Percentiles rank a stretch among this genome's conserved stretches.
Conservation (phyloP, 139 green algal genomes). For the Nannochloris sp. region DNA sequence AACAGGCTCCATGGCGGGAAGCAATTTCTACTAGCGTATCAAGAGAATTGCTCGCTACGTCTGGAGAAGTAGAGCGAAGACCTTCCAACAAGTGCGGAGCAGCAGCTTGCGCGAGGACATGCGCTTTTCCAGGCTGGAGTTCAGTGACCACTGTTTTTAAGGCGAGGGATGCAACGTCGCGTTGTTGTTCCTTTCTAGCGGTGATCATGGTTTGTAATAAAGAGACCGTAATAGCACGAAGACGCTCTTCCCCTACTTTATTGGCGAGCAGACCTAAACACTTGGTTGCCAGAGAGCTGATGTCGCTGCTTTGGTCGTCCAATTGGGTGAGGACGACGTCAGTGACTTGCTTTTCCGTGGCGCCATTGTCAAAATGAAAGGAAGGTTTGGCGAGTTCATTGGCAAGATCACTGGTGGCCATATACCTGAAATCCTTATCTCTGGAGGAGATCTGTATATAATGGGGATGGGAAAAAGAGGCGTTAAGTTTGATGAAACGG, state of each 20-base stretch:
- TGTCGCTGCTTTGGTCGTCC: slow-evolving; percentile 81
- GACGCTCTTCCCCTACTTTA: slow-evolving; percentile 50
- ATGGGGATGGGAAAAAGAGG: background rate
- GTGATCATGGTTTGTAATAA: slow-evolving; percentile 62
- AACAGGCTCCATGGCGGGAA: background rate
- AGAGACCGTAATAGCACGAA: slow-evolving; percentile 47
- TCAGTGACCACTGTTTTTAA: slow-evolving; percentile 75
- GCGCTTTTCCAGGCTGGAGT: background rate
- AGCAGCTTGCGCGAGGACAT: slow-evolving; percentile 2
- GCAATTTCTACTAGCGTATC: slow-evolving; percentile 22
- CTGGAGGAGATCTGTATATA: slow-evolving; percentile 30
- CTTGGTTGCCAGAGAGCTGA: slow-evolving; percentile 81
- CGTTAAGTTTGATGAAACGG: background rate
- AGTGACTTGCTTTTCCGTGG: slow-evolving; percentile 59
- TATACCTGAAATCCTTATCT: slow-evolving; percentile 70
- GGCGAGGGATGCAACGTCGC: slow-evolving; percentile 73
- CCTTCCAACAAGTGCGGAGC: slow-evolving; percentile 31
- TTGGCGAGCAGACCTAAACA: slow-evolving; percentile 83
- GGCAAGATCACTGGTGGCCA: slow-evolving; percentile 88
- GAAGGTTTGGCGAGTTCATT: slow-evolving; percentile 71
- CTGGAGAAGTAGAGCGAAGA: background rate
- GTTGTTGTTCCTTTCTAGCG: slow-evolving; percentile 53
- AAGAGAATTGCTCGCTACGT: slow-evolving; percentile 1
- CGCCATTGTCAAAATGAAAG: slow-evolving; percentile 57
- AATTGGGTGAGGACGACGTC: slow-evolving; percentile 72